Evolutionary conservation across 2,329 filamentous ascomycete species (phyloP).

Genomic region (Pseudogymnoascus sp.): DNA sequence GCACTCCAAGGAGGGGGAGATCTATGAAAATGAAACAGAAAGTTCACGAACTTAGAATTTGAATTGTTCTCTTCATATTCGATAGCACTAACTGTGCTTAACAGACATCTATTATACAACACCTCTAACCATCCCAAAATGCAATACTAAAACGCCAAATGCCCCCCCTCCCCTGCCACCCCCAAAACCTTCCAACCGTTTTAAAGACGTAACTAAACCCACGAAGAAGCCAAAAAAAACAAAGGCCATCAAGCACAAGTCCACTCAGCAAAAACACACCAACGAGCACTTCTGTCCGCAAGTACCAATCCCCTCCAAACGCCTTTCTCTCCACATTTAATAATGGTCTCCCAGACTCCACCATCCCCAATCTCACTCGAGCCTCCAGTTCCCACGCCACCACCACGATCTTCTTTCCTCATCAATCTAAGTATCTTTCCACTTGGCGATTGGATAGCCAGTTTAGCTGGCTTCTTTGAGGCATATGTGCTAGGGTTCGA

Average conservation of each 20-base stretch:
- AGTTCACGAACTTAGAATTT: not conserved
- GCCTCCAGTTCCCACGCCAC: conserved; percentile 26
- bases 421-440: conserved; percentile 90
- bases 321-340: conserved; percentile 78
- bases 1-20: not conserved
- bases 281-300: conserved; percentile 73
- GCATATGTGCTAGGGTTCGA: conserved; percentile 50
- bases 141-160: not conserved
- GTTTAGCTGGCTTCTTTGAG: conserved; percentile 79
- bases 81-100: not conserved
- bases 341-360: conserved; percentile 79
- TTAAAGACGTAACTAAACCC: not conserved
- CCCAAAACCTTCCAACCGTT: not conserved
- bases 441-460: conserved; percentile 87
- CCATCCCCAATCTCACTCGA: conserved; percentile 59
- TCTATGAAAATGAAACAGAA: not conserved
- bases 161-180: too few relatives aligned
- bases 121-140: not conserved
- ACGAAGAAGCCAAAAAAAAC: not conserved
- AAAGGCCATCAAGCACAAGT: conserved; percentile 25
- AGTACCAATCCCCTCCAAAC: conserved; percentile 75
- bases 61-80: not conserved
- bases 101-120: conserved; percentile 1
- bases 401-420: conserved; percentile 61
- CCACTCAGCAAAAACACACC: conserved; percentile 94